Base-by-base conservation (phyloP, 192 early-diverging fungal genomes). In the Backusella liffmaniae region DNA sequence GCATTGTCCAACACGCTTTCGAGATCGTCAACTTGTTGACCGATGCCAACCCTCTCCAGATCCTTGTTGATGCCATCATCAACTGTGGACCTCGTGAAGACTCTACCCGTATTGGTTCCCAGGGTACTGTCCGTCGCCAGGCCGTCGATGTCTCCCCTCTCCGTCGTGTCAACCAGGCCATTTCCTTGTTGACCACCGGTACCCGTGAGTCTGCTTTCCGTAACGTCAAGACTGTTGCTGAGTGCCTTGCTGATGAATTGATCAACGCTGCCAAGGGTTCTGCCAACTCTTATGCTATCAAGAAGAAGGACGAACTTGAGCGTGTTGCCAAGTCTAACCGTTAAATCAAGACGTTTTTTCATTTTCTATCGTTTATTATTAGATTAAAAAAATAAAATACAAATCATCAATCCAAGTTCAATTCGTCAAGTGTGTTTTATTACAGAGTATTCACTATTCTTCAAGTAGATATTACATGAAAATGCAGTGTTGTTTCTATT, bases 221-320 rank as follows among this genome's bases (percentile, higher is more conserved):
- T 85, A 99, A 99, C 94, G 91, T 95, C 89, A 99, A 99, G 94
- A 97, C 96, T 82, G 96, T 99, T 90, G 96, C 96, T 78, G 97
- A 99, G 89, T 98, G 97, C 90, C 92, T 98, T 70, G 97, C 96
- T 80, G 96, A 99, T 91, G 96, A 99, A 89, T 92, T 99, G 79
- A 98, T 98, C 90, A 98, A 99, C 90, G 97, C 96, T 79, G 92
- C 93, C 81, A 94, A 86, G 78, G 96, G 97, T 77, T 97, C 96
- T 71, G 96, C 97, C 86, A 99, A 99, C 93, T 97, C 96, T 76
- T 99, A 99, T 85, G 97, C 96, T 81, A 99, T 98, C 93, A 99
- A 98, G 92, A 98, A 97, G 96, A 99, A 99, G 94, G 97, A 97
- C 87, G 96, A 97, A 86, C 86, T 96, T 72, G 95, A 88, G 86